Evolutionary conservation across 371 early-diverging fungal genomes (phyloP).

Genomic region (Lichtheimia corymbifera): DNA sequence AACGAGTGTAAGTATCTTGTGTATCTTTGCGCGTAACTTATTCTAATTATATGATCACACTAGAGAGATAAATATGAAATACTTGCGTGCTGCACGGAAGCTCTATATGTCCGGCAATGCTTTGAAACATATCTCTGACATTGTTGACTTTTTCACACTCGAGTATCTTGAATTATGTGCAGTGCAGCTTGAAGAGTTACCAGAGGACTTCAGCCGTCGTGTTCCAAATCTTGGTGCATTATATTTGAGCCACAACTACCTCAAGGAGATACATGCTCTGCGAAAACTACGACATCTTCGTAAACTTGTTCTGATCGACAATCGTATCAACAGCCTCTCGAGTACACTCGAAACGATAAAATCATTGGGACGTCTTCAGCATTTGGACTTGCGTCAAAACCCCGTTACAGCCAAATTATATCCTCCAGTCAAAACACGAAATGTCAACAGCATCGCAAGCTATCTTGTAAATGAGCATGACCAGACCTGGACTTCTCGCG

Average conservation of each 20-base stretch:
- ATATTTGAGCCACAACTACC: constrained; percentile 53
- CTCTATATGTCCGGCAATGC: constrained; percentile 57
- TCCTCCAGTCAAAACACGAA: constrained; percentile 21
- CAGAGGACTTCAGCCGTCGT: constrained; percentile 43
- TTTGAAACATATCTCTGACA: constrained; percentile 29
- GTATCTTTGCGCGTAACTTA: background rate
- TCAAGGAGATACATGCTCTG: constrained; percentile 47
- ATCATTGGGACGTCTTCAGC: constrained; percentile 36
- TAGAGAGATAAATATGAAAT: constrained; percentile 48
- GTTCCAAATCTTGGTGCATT: constrained; percentile 51
- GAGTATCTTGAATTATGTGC: constrained; percentile 58
- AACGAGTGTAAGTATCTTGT: constrained; percentile 28
- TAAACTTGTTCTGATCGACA: constrained; percentile 53
- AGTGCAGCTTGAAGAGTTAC: constrained; percentile 46
- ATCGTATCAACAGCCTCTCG: constrained; percentile 42
- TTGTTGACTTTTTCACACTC: constrained; percentile 50
- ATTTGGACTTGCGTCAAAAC: constrained; percentile 55
- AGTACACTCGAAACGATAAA: constrained; percentile 37
- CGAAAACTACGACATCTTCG: constrained; percentile 45
- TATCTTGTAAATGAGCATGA: constrained; percentile 38
- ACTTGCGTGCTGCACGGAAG: constrained; percentile 50
- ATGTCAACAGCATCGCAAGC: constrained; percentile 1
- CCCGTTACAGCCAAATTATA: constrained; percentile 34
- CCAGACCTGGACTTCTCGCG: constrained; percentile 43
- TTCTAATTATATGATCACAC: background rate